Conservation (phyloP, 257 asterid species). For the Petunia secreta region DNA sequence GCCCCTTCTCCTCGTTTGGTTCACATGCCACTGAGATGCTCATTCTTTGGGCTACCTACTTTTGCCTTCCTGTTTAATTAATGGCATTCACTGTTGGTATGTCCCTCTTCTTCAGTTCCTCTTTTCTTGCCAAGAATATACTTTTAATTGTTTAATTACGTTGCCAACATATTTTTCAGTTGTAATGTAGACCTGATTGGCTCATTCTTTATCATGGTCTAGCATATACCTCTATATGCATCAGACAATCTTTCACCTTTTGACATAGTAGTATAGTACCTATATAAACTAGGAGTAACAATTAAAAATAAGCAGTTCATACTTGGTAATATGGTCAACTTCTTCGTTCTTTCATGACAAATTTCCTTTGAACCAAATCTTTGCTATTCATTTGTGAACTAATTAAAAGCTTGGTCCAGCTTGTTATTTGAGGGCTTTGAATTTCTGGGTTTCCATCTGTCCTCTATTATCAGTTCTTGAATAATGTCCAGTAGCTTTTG, state of each 20-base stretch:
- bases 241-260: too few species aligned
- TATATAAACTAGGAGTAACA: too few species aligned
- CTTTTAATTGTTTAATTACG: too few species aligned
- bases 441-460: not conserved
- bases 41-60: not conserved
- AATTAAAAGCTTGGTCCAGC: not conserved
- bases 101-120: not conserved
- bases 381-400: not conserved
- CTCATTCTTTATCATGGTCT: too few species aligned
- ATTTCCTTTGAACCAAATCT: not conserved
- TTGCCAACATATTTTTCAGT: too few species aligned
- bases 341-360: not conserved
- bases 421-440: not conserved
- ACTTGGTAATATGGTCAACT: too few species aligned
- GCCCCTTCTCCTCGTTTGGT: not conserved
- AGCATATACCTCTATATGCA: too few species aligned
- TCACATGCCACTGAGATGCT: not conserved
- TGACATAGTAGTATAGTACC: too few species aligned
- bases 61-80: not conserved
- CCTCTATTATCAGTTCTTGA: slow-evolving; percentile 22
- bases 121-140: too few species aligned
- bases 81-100: not conserved
- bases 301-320: too few species aligned
- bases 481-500: slow-evolving; percentile 20
- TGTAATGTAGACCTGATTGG: too few species aligned